These are phyloP conservation scores for Ogataea naganishii DNA, from an alignment of 805 yeast species.

Conservation along the genomic window DNA sequence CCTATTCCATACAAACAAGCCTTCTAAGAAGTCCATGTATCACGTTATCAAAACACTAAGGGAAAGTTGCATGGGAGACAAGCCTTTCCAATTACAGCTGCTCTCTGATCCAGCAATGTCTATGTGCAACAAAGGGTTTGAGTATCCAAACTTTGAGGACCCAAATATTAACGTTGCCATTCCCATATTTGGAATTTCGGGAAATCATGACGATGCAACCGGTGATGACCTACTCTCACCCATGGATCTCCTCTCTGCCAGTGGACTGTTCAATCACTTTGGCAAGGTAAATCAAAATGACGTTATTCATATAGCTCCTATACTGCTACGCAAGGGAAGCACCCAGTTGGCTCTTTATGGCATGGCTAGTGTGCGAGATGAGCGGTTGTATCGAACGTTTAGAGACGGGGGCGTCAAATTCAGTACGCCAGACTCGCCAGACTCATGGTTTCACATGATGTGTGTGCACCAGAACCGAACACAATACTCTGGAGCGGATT, in stretches of 20 bases:
- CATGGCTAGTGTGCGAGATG: conserved; percentile 81
- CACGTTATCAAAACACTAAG: conserved; percentile 72
- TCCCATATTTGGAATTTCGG: conserved; percentile 88
- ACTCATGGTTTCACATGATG: conserved; percentile 73
- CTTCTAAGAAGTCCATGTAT: conserved; percentile 76
- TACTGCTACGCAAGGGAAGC: conserved; percentile 72
- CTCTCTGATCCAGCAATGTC: conserved; percentile 68
- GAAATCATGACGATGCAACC: conserved; percentile 95
- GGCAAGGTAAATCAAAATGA: conserved; percentile 77
- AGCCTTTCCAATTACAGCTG: conserved; percentile 78
- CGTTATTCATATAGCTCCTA: conserved; percentile 62
- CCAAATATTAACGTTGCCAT: conserved; percentile 81
- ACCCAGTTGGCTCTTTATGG: conserved; percentile 87
- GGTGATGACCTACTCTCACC: conserved; percentile 81
- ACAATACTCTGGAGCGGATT: conserved; percentile 70
- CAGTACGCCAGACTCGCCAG: conserved; percentile 48
- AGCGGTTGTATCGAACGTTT: conserved; percentile 74
- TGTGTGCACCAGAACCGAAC: conserved; percentile 90
- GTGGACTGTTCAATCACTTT: conserved; percentile 84
- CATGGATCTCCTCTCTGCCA: conserved; percentile 70
- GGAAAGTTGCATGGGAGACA: conserved; percentile 69
- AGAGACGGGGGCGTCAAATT: conserved; percentile 75
- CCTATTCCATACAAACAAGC: conserved; percentile 83
- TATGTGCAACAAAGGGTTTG: conserved; percentile 50
- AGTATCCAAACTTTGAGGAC: conserved; percentile 80